phyloP scores from a whole-genome alignment of 768 basidiomycete genomes.

The Royoungia palumana region DNA sequence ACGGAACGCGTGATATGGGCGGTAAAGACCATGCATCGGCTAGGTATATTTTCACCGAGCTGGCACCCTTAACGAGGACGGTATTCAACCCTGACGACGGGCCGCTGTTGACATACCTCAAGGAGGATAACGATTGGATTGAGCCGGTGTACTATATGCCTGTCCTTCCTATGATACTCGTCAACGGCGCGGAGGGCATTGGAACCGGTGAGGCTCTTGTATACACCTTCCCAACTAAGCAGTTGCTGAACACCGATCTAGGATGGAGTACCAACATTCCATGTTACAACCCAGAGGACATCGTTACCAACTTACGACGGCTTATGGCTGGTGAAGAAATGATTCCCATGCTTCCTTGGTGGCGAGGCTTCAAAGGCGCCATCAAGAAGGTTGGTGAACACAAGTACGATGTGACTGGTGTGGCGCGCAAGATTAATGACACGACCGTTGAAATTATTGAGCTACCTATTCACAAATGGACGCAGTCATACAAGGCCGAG shows the following conservation, averaged over 20 bases:
- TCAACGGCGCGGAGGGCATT: constrained; percentile 97
- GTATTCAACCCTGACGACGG: constrained; percentile 86
- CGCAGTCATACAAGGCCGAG: constrained; percentile 86
- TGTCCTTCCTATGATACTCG: constrained; percentile 77
- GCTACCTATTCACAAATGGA: constrained; percentile 94
- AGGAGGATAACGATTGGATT: constrained; percentile 80
- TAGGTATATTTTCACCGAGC: constrained; percentile 91
- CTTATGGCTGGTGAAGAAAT: constrained; percentile 84
- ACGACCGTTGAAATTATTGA: constrained; percentile 95
- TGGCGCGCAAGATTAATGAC: constrained; percentile 72
- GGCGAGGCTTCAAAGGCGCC: constrained; percentile 89
- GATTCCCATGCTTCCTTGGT: constrained; percentile 92
- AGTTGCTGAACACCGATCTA: constrained; percentile 25
- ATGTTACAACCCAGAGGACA: constrained; percentile 87
- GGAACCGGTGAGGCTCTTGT: constrained; percentile 70
- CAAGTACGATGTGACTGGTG: constrained; percentile 80
- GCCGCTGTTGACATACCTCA: constrained; percentile 74
- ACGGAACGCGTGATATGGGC: constrained; percentile 88
- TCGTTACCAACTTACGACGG: constrained; percentile 82
- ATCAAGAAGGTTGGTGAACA: constrained; percentile 79
- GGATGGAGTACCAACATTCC: constrained; percentile 96
- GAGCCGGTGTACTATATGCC: constrained; percentile 97
- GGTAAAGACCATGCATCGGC: constrained; percentile 97
- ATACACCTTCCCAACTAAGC: neutral
- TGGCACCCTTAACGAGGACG: constrained; percentile 67